These are phyloP conservation scores for Trypanosoma congolense DNA, from an alignment of 208 protist genomes.

Conservation along the genomic window DNA sequence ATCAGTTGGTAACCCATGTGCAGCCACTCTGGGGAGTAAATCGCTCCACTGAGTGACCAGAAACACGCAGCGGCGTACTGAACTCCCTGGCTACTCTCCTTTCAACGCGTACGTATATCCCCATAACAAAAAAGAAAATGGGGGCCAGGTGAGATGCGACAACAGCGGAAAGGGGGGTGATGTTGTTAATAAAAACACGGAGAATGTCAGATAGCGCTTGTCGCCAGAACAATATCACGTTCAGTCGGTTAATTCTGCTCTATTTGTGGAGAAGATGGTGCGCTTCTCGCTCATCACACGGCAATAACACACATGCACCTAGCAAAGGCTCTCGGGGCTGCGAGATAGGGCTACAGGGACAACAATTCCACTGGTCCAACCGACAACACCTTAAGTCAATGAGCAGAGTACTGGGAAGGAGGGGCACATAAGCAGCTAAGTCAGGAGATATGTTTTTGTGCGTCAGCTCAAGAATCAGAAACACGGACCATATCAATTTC, in stretches of 20 bases:
- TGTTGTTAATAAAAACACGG: background rate
- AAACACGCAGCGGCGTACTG: slow-evolving; percentile 12
- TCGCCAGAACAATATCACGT: slow-evolving; percentile 4
- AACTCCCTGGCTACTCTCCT: slow-evolving; percentile 2
- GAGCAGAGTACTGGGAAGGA: background rate
- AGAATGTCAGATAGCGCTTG: slow-evolving; percentile 11
- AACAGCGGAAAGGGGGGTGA: background rate
- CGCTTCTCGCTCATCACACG: slow-evolving; percentile 45
- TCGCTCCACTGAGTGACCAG: slow-evolving; percentile 15
- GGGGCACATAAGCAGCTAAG: background rate
- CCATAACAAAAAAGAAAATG: background rate
- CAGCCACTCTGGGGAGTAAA: slow-evolving; percentile 11
- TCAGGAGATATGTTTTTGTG: slow-evolving; percentile 71
- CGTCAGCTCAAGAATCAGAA: slow-evolving; percentile 61
- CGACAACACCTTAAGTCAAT: slow-evolving; percentile 18
- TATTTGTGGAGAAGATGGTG: slow-evolving; percentile 25
- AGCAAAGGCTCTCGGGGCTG: background rate
- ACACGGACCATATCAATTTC: slow-evolving; percentile 81
- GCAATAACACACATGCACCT: slow-evolving; percentile 4
- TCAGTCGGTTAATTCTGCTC: slow-evolving; percentile 31
- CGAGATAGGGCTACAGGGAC: slow-evolving; percentile 2
- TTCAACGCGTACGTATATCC: background rate
- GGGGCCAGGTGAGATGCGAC: background rate
- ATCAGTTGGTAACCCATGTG: slow-evolving; percentile 22
- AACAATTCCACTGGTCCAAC: slow-evolving; percentile 14